Base-by-base conservation (phyloP, 257 asterid species). In the Petunia axillaris region DNA sequence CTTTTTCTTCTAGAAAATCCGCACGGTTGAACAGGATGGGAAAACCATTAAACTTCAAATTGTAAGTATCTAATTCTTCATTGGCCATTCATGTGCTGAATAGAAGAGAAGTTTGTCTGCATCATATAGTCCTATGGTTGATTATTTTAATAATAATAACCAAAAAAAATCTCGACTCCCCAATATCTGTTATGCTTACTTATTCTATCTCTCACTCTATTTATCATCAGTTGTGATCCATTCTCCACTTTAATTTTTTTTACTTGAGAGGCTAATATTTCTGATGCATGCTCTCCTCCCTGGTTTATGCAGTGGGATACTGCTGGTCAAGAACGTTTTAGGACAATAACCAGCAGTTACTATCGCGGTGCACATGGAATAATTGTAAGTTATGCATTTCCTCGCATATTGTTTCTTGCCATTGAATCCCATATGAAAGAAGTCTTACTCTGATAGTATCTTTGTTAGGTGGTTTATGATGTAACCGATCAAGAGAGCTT, bases 281-380 rank as follows among this genome's bases (percentile, higher is more conserved):
- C 39, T 67, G 55, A 41, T 67, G 55, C 75, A 60, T 44, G 5
- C n/a, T 48, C 53, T 41, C n/a, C 48, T 3, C 43, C 54, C 6
- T 79, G 1, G 9, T 79, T 8, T 52, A 35, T 85, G 81, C 85
- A 94, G 98, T 94, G 98, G 98, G 98, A 94, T 79, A 94, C 98
- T 79, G 98, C 98, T 77, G 98, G 98, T 65, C 98, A 94, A 91
- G 98, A 92, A 78, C 97, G 97, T 6, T 94, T 94, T 82, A 92
- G 98, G 89, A 94, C 98, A 80, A 94, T 94, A 80, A 94, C 98
- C 9, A 94, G 98, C 92, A 94, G 98, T 84, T 94, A 94, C 87
- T 94, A 94, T 71, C 98, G 98, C 58, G 98, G 98, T 73, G 98
- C 98, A 48, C 98, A 94, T 65, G 98, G 97, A 76, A 94, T 94